These are phyloP conservation scores for Sclerotiophoma versabilis DNA, from an alignment of 2,329 filamentous ascomycete species.

Conservation along the genomic window DNA sequence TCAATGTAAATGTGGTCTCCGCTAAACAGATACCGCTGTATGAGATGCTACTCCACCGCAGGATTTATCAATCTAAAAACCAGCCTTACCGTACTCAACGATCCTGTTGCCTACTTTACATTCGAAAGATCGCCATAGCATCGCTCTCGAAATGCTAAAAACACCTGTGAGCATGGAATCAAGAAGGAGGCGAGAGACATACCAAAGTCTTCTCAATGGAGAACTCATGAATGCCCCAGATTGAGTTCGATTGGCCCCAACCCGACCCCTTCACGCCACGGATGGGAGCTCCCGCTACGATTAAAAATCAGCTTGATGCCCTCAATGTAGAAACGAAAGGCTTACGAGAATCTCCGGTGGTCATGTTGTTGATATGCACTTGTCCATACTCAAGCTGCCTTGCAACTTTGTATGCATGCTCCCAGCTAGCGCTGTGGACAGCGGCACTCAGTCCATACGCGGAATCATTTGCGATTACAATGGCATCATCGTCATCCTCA, in stretches of 20 bases:
- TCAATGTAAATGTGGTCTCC: no score
- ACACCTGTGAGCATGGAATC: no score
- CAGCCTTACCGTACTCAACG: no score
- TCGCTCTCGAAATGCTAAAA: slow-evolving; percentile 1
- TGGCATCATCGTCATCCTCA: slow-evolving; percentile 70
- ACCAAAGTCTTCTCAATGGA: slow-evolving; percentile 12
- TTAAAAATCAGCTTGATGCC: neutral
- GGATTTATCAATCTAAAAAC: no score
- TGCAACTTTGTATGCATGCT: slow-evolving; percentile 49
- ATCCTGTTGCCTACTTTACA: no score
- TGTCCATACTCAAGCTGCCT: slow-evolving; percentile 55
- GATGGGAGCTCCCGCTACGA: slow-evolving; percentile 16
- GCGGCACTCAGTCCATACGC: slow-evolving; percentile 77
- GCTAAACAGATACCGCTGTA: no score
- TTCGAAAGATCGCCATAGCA: no score
- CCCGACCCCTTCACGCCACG: slow-evolving; percentile 26
- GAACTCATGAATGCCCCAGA: slow-evolving; percentile 31
- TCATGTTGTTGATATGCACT: slow-evolving; percentile 56
- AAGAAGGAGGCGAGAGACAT: no score
- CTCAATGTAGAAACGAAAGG: neutral
- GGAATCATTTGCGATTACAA: slow-evolving; percentile 80
- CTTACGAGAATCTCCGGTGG: slow-evolving; percentile 14
- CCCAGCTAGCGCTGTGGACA: slow-evolving; percentile 73
- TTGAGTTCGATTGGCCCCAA: slow-evolving; percentile 26
- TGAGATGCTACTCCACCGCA: no score